Base-by-base conservation (phyloP, 768 basidiomycete species). In the Rhodocollybia butyracea region DNA sequence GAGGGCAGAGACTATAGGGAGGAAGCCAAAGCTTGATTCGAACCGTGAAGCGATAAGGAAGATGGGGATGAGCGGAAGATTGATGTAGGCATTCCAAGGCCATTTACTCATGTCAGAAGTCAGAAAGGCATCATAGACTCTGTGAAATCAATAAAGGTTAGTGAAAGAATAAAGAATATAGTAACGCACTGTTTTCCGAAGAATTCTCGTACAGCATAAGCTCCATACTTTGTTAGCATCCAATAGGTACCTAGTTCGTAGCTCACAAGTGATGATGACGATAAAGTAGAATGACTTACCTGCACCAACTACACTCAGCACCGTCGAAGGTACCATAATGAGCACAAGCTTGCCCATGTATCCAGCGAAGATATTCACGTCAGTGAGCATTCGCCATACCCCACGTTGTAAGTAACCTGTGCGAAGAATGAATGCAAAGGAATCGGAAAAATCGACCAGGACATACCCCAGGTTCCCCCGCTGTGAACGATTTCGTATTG, bases 71-170 rank as follows among this genome's bases (percentile, higher is more conserved):
- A 87, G 68, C 6, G 88, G 88, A 15, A 92, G 82, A 65, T 91
- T 86, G 64, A 89, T 66, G 70, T 80, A 89, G 34, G 88, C 86
- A 42, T 84, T 80, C 81, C 83, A 85, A 1, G 87, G 84, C 90
- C 90, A 92, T 51, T 84, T 81, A 38, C 73, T 70, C 1, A 84
- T 84, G 63, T 91, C 85, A 57, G 86, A 79, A 0, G 86, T 83
- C 15, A 91, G 68, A 31, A 91, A 73, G 19, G 82, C 59, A 48
- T 83, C 76, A 62, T 79, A 88, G 79, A 88, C 83, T 65, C 81
- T 83, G 58, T 11, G 36, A 41, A 51, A 21, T 34, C 32, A 50
- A 22, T 48, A 30, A n/a, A 31, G 11, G 27, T 13, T 26, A 31
- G 27, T 19, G 38, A 27, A 3, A 24, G 22, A 40, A 10, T 26